phyloP scores from a whole-genome alignment of 108 stramenopile genomes.

The Conticribra guillardii region DNA sequence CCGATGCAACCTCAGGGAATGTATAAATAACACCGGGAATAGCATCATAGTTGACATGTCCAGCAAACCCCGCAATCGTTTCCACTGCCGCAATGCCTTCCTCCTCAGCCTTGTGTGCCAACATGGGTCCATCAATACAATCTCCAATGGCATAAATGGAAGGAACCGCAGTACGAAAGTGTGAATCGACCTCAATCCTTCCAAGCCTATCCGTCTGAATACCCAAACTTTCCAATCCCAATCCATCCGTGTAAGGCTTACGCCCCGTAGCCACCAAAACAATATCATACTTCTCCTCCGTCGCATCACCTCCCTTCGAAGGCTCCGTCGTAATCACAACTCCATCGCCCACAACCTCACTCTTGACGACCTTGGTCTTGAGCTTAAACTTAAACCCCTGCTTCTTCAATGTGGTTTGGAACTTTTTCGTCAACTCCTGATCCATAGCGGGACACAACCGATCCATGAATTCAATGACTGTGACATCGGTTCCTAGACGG shows the following conservation, averaged over 20 bases:
- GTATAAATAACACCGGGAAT: conserved; percentile 99
- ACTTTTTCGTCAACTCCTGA: conserved; percentile 94
- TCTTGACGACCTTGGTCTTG: conserved; percentile 94
- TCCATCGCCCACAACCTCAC: conserved; percentile 84
- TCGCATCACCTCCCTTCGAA: conserved; percentile 46
- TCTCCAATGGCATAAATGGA: conserved; percentile 97
- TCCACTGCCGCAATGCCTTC: conserved; percentile 98
- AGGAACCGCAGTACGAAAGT: conserved; percentile 95
- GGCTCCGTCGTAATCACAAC: conserved; percentile 94
- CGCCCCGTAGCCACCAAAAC: conserved; percentile 99
- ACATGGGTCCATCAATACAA: conserved; percentile 99
- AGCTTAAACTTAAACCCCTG: conserved; percentile 98
- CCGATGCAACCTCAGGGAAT: conserved; percentile 98
- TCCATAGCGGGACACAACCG: conserved; percentile 95
- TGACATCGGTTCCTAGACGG: conserved; percentile 95
- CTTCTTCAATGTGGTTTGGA: conserved; percentile 96
- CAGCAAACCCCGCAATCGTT: conserved; percentile 96
- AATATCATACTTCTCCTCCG: conserved; percentile 76
- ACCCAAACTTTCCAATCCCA: conserved; percentile 95
- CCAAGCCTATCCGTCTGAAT: conserved; percentile 95
- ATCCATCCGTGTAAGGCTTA: conserved; percentile 97
- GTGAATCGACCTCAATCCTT: conserved; percentile 96
- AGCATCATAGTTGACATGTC: conserved; percentile 99
- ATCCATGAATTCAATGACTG: conserved; percentile 99
- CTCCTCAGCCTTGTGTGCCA: conserved; percentile 99